These are phyloP conservation scores for Hysterium pulicare DNA, from an alignment of 2,329 filamentous ascomycete genomes.

Conservation along the genomic window DNA sequence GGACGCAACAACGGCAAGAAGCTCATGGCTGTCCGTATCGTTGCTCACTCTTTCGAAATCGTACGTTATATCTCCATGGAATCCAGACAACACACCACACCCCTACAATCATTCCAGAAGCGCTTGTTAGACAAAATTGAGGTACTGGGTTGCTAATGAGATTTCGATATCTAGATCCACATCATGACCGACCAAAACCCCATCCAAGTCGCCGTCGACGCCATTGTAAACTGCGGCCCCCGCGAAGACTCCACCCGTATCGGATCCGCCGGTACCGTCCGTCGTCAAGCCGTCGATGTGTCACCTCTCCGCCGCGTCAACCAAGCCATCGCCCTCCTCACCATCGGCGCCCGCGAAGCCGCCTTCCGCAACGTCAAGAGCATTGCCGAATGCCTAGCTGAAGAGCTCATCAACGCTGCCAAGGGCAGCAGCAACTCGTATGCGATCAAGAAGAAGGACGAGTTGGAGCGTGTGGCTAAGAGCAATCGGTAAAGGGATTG, in stretches of 20 bases:
- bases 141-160: constrained; percentile 8
- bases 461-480: constrained; percentile 99
- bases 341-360: constrained; percentile 97
- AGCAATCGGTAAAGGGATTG: constrained; percentile 86
- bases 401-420: constrained; percentile 99
- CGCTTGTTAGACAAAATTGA: background rate
- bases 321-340: constrained; percentile 98
- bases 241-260: constrained; percentile 99
- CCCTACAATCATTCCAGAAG: too few species aligned
- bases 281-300: constrained; percentile 99
- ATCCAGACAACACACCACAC: background rate
- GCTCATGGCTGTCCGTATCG: constrained; percentile 99
- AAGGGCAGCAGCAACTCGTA: constrained; percentile 99
- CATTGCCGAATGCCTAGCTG: constrained; percentile 98
- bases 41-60: constrained; percentile 99
- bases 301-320: constrained; percentile 99
- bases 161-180: constrained; percentile 76
- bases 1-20: constrained; percentile 99
- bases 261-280: constrained; percentile 98
- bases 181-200: constrained; percentile 99
- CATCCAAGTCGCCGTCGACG: constrained; percentile 98
- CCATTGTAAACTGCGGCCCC: constrained; percentile 99
- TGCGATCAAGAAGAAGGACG: constrained; percentile 99
- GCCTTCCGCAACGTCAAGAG: constrained; percentile 99
- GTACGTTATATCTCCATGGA: constrained; percentile 59